Evolutionary conservation across 2,329 filamentous ascomycete species (phyloP).

Genomic region (Apiospora koreana): DNA sequence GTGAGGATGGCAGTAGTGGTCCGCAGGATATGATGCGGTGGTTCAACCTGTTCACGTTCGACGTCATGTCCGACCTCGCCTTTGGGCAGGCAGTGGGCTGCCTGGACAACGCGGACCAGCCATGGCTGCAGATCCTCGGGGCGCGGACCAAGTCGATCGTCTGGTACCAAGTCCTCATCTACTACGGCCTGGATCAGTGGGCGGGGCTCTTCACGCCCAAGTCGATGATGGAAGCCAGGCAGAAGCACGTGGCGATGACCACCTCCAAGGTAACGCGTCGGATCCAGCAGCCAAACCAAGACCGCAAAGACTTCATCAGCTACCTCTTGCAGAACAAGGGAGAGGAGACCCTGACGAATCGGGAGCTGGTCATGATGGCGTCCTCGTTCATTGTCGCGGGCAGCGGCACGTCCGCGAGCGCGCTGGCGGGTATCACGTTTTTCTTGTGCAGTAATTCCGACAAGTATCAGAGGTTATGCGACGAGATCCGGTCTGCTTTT

Average conservation of each 20-base stretch:
- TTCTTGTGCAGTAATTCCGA: conserved; percentile 40
- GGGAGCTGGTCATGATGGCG: conserved; percentile 25
- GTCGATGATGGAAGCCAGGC: not conserved
- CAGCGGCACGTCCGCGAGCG: conserved; percentile 51
- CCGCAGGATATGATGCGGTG: conserved; percentile 17
- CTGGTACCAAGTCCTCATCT: conserved; percentile 31
- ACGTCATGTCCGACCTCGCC: conserved; percentile 23
- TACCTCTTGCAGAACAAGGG: not conserved
- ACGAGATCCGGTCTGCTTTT: conserved; percentile 42
- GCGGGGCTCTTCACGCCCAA: not conserved
- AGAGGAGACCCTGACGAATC: conserved; percentile 35
- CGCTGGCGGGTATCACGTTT: conserved; percentile 42
- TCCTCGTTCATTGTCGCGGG: conserved; percentile 44
- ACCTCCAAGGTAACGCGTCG: not conserved
- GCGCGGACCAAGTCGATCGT: conserved; percentile 14
- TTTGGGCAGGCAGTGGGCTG: conserved; percentile 21
- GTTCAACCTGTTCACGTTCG: conserved; percentile 23
- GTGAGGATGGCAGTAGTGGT: not conserved
- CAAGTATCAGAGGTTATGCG: conserved; percentile 31
- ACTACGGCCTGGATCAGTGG: conserved; percentile 35
- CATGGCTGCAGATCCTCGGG: conserved; percentile 14
- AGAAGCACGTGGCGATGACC: not conserved
- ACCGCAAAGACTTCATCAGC: not conserved
- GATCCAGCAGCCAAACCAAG: not conserved
- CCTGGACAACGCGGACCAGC: conserved; percentile 17